Conservation (phyloP, 1,284 basidiomycete genomes). For the Omphalotus olearius region DNA sequence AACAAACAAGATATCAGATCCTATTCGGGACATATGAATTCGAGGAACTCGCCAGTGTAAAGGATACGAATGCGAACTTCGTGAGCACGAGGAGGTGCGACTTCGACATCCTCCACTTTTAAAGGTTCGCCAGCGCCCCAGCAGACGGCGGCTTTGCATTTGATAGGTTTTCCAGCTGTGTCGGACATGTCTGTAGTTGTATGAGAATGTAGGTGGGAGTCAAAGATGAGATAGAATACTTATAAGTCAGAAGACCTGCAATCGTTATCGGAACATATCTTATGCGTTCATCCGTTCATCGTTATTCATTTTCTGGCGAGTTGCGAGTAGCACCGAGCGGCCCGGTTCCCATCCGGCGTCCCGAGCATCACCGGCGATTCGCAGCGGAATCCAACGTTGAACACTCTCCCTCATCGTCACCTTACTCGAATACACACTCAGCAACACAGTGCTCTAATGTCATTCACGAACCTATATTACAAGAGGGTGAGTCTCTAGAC, state of each 20-base stretch:
- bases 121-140: slow-evolving; percentile 93
- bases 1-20: slow-evolving; percentile 12
- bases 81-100: slow-evolving; percentile 84
- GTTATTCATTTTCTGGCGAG: too few relatives aligned
- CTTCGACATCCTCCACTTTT: slow-evolving; percentile 89
- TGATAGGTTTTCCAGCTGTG: slow-evolving; percentile 75
- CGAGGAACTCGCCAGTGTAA: slow-evolving; percentile 64
- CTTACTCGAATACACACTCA: too few relatives aligned
- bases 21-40: slow-evolving; percentile 5
- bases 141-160: slow-evolving; percentile 93
- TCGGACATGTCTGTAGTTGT: slow-evolving; percentile 46
- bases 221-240: too few relatives aligned
- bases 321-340: too few relatives aligned
- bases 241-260: too few relatives aligned
- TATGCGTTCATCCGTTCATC: too few relatives aligned
- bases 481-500: slow-evolving; percentile 57
- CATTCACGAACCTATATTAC: slow-evolving; percentile 76
- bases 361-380: too few relatives aligned
- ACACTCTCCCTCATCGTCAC: too few relatives aligned
- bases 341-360: too few relatives aligned
- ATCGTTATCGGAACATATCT: too few relatives aligned
- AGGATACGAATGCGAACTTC: slow-evolving; percentile 95
- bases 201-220: too few relatives aligned
- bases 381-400: too few relatives aligned
- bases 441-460: slow-evolving; percentile 35